phyloP scores from a whole-genome alignment of 1,284 basidiomycete genomes.

The Ustilago shanxiensis region DNA sequence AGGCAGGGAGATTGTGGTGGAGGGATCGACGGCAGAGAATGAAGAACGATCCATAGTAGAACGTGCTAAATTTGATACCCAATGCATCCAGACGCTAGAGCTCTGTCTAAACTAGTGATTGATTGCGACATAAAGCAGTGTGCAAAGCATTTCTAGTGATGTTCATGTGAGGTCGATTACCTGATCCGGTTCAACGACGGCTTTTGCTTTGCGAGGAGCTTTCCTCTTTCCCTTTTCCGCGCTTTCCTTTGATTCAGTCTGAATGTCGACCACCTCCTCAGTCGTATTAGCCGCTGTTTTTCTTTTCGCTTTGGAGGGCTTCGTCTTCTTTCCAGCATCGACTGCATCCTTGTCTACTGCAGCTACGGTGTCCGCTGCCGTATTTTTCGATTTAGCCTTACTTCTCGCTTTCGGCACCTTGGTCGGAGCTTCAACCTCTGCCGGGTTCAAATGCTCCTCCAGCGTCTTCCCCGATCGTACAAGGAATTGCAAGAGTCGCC shows the following conservation, averaged over 20 bases:
- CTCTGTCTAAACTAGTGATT: not conserved
- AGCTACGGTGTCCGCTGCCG: not conserved
- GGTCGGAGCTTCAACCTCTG: not conserved
- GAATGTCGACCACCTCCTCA: not conserved
- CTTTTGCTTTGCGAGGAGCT: slow-evolving; percentile 11
- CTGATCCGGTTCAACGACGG: not conserved
- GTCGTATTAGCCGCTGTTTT: not conserved
- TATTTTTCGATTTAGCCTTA: slow-evolving; percentile 10
- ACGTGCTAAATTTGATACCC: not conserved
- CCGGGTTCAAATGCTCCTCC: slow-evolving; percentile 19
- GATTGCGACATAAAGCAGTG: not conserved
- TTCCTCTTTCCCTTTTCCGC: not conserved
- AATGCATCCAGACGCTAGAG: not conserved
- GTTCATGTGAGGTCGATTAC: slow-evolving; percentile 36
- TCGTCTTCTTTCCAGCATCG: slow-evolving; percentile 2
- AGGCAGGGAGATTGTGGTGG: slow-evolving; percentile 65
- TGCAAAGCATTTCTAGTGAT: not conserved
- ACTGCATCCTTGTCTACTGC: not conserved
- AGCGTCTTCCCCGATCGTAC: slow-evolving; percentile 23
- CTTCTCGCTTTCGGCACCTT: slow-evolving; percentile 3
- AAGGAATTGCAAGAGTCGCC: slow-evolving; percentile 30
- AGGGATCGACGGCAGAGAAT: slow-evolving; percentile 37
- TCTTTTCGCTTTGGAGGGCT: slow-evolving; percentile 15
- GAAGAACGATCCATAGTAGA: slow-evolving; percentile 7
- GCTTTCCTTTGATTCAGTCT: not conserved